Conservation (phyloP, 2,329 filamentous ascomycete species). For the Aspergillus neoniger region DNA sequence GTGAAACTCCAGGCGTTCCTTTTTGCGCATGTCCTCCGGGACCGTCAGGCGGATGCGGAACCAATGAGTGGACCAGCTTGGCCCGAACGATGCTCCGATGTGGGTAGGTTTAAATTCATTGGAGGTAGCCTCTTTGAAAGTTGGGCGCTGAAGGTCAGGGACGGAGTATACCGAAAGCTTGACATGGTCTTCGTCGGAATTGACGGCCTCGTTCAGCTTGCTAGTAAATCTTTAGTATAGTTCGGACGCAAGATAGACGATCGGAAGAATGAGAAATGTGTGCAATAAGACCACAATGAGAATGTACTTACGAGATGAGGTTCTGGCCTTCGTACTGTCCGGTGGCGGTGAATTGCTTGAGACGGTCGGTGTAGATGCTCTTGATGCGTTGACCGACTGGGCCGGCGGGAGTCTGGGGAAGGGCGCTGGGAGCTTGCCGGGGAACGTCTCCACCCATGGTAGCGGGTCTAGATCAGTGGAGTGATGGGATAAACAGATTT, state of each 20-base stretch:
- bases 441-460: constrained; percentile 30
- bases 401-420: constrained; percentile 53
- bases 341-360: constrained; percentile 74
- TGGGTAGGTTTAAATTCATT: constrained; percentile 74
- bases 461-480: constrained; percentile 13
- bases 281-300: neutral
- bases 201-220: constrained; percentile 70
- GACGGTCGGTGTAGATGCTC: constrained; percentile 80
- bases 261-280: neutral
- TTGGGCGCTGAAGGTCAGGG: constrained; percentile 74
- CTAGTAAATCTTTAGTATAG: constrained; percentile 39
- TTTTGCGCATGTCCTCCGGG: constrained; percentile 69
- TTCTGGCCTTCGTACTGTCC: constrained; percentile 80
- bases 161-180: constrained; percentile 85
- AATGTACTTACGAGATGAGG: constrained; percentile 64
- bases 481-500: neutral
- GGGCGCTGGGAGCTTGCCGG: constrained; percentile 40
- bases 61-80: constrained; percentile 98
- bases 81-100: constrained; percentile 80
- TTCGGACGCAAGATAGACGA: constrained; percentile 6
- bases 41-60: constrained; percentile 82
- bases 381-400: constrained; percentile 77
- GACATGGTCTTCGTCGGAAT: constrained; percentile 72
- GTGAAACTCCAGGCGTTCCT: constrained; percentile 87
- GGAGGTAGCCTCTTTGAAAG: constrained; percentile 79